Conservation (phyloP, 805 yeast species). For the Lipomyces yamadae region DNA sequence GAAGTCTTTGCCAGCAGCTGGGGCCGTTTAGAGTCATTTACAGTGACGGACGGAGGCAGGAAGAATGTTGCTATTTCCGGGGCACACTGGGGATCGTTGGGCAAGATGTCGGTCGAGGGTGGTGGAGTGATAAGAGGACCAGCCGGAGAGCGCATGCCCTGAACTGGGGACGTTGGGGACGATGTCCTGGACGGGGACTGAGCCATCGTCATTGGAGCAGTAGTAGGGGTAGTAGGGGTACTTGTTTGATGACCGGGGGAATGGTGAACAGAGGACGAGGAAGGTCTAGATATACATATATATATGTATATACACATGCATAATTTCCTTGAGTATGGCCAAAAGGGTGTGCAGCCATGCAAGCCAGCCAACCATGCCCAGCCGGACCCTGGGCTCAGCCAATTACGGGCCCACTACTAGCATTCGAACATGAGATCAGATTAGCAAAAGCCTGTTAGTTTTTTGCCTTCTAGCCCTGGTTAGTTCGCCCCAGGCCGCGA, state of each 20-base stretch:
- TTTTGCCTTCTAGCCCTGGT: too few species aligned
- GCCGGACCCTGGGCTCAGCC: too few species aligned
- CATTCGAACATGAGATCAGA: neutral
- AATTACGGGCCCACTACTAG: too few species aligned
- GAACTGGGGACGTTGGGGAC: neutral
- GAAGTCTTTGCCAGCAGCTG: neutral
- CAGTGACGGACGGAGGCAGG: slow-evolving; percentile 29
- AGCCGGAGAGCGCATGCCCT: slow-evolving; percentile 3
- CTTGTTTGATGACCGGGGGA: too few species aligned
- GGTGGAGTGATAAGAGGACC: slow-evolving; percentile 35
- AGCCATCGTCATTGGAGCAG: neutral
- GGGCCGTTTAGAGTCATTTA: neutral
- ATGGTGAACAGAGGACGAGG: too few species aligned
- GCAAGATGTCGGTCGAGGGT: slow-evolving; percentile 35
- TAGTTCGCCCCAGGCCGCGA: too few species aligned
- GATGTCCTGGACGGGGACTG: neutral
- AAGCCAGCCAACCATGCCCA: too few species aligned
- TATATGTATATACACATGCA: too few species aligned
- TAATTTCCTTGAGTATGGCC: too few species aligned
- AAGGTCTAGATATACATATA: too few species aligned
- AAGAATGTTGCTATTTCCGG: slow-evolving; percentile 24
- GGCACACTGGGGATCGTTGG: slow-evolving; percentile 26
- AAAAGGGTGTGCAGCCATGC: too few species aligned
- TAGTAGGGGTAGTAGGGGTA: too few species aligned
- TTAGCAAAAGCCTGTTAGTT: neutral